Conservation (phyloP, 805 yeast genomes). For the Kodamaea laetipori region DNA sequence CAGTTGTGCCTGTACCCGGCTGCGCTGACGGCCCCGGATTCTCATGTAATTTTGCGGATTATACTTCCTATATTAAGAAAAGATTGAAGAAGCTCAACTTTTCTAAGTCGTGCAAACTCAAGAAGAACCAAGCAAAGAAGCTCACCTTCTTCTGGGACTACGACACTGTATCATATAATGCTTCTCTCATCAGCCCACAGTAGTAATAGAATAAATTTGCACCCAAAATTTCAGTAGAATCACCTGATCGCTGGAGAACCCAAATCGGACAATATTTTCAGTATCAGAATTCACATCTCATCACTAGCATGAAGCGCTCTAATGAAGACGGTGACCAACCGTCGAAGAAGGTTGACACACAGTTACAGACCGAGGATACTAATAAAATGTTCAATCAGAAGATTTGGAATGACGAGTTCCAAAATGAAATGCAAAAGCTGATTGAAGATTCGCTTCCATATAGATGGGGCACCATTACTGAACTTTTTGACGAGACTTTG, state of each 20-base stretch:
- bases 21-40: conserved; percentile 44
- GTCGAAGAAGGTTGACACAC: conserved; percentile 8
- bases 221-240: neutral
- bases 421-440: conserved; percentile 37
- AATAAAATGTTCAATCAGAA: conserved; percentile 43
- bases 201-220: neutral
- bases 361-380: conserved; percentile 4
- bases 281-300: neutral
- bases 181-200: conserved; percentile 15
- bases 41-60: conserved; percentile 39
- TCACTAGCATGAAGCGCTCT: conserved; percentile 10
- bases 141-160: conserved; percentile 48
- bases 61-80: conserved; percentile 28
- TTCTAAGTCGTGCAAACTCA: conserved; percentile 29
- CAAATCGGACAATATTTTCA: neutral
- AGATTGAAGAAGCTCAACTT: conserved; percentile 31
- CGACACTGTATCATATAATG: conserved; percentile 23
- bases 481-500: conserved; percentile 73
- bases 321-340: conserved; percentile 7
- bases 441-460: conserved; percentile 72
- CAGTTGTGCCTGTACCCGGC: conserved; percentile 36
- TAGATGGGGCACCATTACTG: conserved; percentile 82
- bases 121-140: conserved; percentile 23
- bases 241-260: conserved; percentile 6
- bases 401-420: conserved; percentile 49